Conservation (phyloP, 2,329 filamentous ascomycete genomes). For the Plectosphaerella plurivora region DNA sequence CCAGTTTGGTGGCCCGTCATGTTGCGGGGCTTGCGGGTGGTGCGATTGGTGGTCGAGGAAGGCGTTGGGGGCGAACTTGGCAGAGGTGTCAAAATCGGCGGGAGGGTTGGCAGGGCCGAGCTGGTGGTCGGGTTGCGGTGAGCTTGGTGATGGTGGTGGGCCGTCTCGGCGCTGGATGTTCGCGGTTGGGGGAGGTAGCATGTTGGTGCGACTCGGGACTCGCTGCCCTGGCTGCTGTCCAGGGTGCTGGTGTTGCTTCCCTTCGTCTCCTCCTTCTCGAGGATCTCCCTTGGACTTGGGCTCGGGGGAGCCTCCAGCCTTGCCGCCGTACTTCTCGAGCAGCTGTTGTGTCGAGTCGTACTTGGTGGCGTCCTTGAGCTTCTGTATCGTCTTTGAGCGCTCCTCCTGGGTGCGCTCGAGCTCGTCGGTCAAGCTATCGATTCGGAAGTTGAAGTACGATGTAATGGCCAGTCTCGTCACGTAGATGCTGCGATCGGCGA, state of each 20-base stretch:
- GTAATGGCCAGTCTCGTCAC: constrained; percentile 61
- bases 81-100: constrained; percentile 34
- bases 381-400: constrained; percentile 82
- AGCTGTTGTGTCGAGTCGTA: constrained; percentile 93
- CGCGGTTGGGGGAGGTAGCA: constrained; percentile 57
- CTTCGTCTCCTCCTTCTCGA: constrained; percentile 18
- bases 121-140: constrained; percentile 18
- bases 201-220: constrained; percentile 35
- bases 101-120: constrained; percentile 11
- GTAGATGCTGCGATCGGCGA: constrained; percentile 62
- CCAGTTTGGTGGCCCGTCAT: constrained; percentile 58
- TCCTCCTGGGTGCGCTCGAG: constrained; percentile 75
- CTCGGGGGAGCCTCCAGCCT: constrained; percentile 18
- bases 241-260: constrained; percentile 19
- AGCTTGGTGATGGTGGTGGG: constrained; percentile 19
- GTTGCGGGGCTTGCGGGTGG: constrained; percentile 5
- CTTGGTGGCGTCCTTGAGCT: constrained; percentile 89
- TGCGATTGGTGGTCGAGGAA: constrained; percentile 33
- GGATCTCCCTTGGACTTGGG: constrained; percentile 18
- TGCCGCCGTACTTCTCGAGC: constrained; percentile 86
- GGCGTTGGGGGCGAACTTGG: constrained; percentile 74
- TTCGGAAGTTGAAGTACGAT: constrained; percentile 75
- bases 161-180: constrained; percentile 47
- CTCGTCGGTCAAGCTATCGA: constrained; percentile 62
- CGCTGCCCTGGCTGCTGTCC: constrained; percentile 5